A percentile compares a stretch with the other conserved stretches of the same genome.
Evolutionary conservation across 352 stramenopile genomes (phyloP).

Genomic region (Pythium utonaiense): DNA sequence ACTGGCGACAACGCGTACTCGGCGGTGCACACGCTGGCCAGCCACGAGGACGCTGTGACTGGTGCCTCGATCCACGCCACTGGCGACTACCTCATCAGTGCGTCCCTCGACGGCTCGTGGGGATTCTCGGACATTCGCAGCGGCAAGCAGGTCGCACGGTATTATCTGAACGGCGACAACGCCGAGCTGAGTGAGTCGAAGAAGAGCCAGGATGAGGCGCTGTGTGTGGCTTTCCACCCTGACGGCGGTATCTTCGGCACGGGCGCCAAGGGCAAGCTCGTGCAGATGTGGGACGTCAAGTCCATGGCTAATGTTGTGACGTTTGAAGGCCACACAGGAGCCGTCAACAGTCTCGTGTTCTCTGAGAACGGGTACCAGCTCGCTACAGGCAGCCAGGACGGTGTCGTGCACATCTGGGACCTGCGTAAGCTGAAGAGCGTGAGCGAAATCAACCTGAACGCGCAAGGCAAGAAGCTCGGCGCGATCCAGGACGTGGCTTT

Average conservation of each 20-base stretch:
- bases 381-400: slow-evolving; percentile 74
- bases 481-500: slow-evolving; percentile 55
- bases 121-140: slow-evolving; percentile 77
- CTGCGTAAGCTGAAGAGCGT: slow-evolving; percentile 89
- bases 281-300: slow-evolving; percentile 94
- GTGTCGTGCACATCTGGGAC: slow-evolving; percentile 91
- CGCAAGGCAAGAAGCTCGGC: slow-evolving; percentile 31
- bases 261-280: slow-evolving; percentile 50
- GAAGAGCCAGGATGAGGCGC: slow-evolving; percentile 34
- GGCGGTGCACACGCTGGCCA: slow-evolving; percentile 53
- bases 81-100: slow-evolving; percentile 72
- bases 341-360: slow-evolving; percentile 81
- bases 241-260: slow-evolving; percentile 93
- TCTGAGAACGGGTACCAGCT: slow-evolving; percentile 96
- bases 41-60: slow-evolving; percentile 60
- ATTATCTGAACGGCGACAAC: slow-evolving; percentile 45
- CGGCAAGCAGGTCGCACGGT: slow-evolving; percentile 46
- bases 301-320: slow-evolving; percentile 75
- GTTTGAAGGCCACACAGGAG: slow-evolving; percentile 79
- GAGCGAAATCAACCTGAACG: slow-evolving; percentile 50
- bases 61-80: slow-evolving; percentile 79
- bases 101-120: slow-evolving; percentile 81
- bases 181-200: slow-evolving; percentile 23
- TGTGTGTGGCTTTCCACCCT: slow-evolving; percentile 85
- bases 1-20: slow-evolving; percentile 33